phyloP scores from a whole-genome alignment of 2,329 filamentous ascomycete genomes.

The Ascomycota sp. region DNA sequence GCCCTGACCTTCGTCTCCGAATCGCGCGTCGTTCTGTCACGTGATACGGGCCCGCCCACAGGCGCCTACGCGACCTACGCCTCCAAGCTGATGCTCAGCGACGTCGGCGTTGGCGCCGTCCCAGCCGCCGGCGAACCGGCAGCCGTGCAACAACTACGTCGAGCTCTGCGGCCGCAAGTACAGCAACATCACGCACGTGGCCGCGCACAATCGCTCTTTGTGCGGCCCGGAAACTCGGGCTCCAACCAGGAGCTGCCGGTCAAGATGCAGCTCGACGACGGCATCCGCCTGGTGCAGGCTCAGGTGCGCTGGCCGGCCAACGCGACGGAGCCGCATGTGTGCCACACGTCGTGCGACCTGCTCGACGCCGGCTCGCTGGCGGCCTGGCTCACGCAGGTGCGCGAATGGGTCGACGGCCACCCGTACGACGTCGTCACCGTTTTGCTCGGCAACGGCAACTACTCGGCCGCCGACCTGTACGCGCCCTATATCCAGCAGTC shows the following conservation, averaged over 20 bases:
- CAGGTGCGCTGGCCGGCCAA: slow-evolving; percentile 39
- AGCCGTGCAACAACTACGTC: slow-evolving; percentile 58
- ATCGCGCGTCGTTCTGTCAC: slow-evolving; percentile 18
- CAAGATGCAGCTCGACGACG: slow-evolving; percentile 55
- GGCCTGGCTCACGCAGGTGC: slow-evolving; percentile 48
- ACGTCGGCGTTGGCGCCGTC: slow-evolving; percentile 14
- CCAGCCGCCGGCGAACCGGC: slow-evolving; percentile 42
- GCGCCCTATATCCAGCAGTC: slow-evolving; percentile 46
- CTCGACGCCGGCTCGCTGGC: slow-evolving; percentile 64
- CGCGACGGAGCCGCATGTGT: slow-evolving; percentile 44
- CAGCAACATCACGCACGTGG: slow-evolving; percentile 62
- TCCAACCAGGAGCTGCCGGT: slow-evolving; percentile 56
- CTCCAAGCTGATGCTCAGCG: slow-evolving; percentile 20
- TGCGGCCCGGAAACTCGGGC: slow-evolving; percentile 46
- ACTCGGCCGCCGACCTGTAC: slow-evolving; percentile 43
- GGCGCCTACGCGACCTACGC: slow-evolving; percentile 23
- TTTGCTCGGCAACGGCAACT: slow-evolving; percentile 67
- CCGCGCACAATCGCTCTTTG: slow-evolving; percentile 70
- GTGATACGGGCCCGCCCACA: slow-evolving; percentile 18
- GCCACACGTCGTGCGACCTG: slow-evolving; percentile 67
- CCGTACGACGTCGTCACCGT: slow-evolving; percentile 81
- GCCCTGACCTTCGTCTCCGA: slow-evolving; percentile 17
- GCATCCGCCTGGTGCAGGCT: slow-evolving; percentile 42
- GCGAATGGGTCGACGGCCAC: slow-evolving; percentile 51
- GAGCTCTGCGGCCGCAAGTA: slow-evolving; percentile 62